Conservation (phyloP, 441 rosid genomes). For the Erodium texanum region DNA sequence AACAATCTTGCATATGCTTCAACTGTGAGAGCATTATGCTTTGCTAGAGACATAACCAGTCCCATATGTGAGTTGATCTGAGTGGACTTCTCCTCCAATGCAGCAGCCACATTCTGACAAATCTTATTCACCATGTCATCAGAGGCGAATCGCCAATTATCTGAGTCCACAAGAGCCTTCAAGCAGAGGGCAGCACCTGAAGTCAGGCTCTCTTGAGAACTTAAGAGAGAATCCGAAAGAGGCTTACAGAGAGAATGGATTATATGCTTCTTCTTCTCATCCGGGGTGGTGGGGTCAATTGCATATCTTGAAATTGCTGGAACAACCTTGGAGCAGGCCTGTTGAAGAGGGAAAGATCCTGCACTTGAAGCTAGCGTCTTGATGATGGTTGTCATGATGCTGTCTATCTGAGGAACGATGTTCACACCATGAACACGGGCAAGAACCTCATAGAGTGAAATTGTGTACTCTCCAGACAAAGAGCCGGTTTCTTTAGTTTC, state of each 20-base stretch:
- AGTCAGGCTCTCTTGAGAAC: slow-evolving; percentile 70
- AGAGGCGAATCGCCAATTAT: slow-evolving; percentile 85
- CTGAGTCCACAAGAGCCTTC: slow-evolving; percentile 86
- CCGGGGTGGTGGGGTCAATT: slow-evolving; percentile 71
- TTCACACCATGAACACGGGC: slow-evolving; percentile 92
- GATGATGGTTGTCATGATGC: slow-evolving; percentile 64
- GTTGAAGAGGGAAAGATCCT: slow-evolving; percentile 83
- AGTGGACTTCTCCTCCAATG: slow-evolving; percentile 71
- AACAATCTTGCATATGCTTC: slow-evolving; percentile 90
- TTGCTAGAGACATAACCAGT: slow-evolving; percentile 85
- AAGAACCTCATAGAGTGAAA: slow-evolving; percentile 90
- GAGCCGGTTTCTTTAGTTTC: slow-evolving; percentile 86
- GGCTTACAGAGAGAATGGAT: slow-evolving; percentile 81
- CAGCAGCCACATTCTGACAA: slow-evolving; percentile 84
- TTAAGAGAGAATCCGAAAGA: slow-evolving; percentile 67
- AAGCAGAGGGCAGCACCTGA: slow-evolving; percentile 94
- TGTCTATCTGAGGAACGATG: slow-evolving; percentile 74
- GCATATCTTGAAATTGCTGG: slow-evolving; percentile 95
- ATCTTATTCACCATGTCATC: slow-evolving; percentile 73
- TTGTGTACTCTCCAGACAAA: slow-evolving; percentile 83
- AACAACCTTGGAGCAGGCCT: slow-evolving; percentile 92
- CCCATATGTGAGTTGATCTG: slow-evolving; percentile 75
- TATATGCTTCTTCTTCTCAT: slow-evolving; percentile 59
- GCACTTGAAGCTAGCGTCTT: slow-evolving; percentile 83
- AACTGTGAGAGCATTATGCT: slow-evolving; percentile 64